Evolutionary conservation across 1,284 basidiomycete species (phyloP), one percentile per base, ranked within the genome.

Genomic region (Retiboletus flavoniger): DNA sequence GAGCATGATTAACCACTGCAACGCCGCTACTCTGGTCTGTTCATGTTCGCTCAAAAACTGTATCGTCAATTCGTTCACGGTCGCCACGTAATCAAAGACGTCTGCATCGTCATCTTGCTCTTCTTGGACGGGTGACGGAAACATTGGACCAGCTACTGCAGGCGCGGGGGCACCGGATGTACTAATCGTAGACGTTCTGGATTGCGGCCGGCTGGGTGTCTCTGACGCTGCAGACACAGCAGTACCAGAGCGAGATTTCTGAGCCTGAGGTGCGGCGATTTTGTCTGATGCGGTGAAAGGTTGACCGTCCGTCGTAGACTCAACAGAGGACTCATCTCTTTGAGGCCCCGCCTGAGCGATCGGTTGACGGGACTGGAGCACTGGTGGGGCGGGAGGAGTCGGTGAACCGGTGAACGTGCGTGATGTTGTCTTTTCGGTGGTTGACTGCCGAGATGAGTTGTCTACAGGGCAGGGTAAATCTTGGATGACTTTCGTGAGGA

Each of bases 1-100:
- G 50, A 99, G 75, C 97, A 99, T 99, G 48, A 98, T 87, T 31
- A 99, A 77, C 97, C 97, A 99, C 74, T 97, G 95, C 60, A 99
- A 75, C 4, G 96, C 95, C 24, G 94, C 93, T 7, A 99, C 92
- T 40, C 96, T 79, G 1, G 97, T 98, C 68, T 98, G 94, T 65
- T 97, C 96, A 67, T 94, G 93, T 71, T 98, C 95, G 71, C 93
- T 95, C 69, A 98, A 70, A 67, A 99, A 95, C 65, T 98, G 95
- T 50, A 97, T 77, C 1, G 94, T 98, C 58, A 99, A 75, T 45
- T 91, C 91, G 65, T 91, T 93, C 50, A 99, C 95, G 0, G 95
- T 98, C 19, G 85, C 82, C 60, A 92, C 87, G 65, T 97, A 97
- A 69, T 98, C 94, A 65, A 99, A 93, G 1, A 83, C 80, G 67